These are phyloP conservation scores for Globisporangium takayamanum DNA, from an alignment of 352 stramenopile genomes.

Conservation along the genomic window DNA sequence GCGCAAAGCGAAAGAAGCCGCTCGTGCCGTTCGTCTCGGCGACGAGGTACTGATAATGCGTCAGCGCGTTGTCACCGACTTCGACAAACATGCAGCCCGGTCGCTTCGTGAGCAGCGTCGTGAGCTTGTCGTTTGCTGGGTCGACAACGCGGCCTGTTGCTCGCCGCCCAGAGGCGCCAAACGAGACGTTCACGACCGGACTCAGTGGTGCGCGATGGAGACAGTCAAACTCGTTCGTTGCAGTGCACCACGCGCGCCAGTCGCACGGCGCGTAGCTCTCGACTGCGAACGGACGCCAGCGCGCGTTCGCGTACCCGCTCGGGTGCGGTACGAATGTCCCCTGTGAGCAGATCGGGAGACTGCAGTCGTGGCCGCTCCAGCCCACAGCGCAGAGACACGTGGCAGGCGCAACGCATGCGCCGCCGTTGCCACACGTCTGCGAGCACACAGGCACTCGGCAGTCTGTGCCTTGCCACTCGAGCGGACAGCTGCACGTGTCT, in stretches of 20 bases:
- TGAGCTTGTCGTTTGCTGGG: constrained; percentile 16
- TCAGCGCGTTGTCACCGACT: constrained; percentile 63
- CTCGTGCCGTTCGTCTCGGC: constrained; percentile 68
- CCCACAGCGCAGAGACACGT: constrained; percentile 91
- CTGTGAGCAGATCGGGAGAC: constrained; percentile 87
- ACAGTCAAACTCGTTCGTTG: constrained; percentile 93
- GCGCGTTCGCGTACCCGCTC: constrained; percentile 48
- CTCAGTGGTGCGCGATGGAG: constrained; percentile 38
- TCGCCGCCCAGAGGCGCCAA: constrained; percentile 19
- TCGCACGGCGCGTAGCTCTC: constrained; percentile 89
- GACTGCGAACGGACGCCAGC: constrained; percentile 57
- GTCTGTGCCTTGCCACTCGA: constrained; percentile 86
- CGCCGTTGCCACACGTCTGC: constrained; percentile 87
- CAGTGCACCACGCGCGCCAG: constrained; percentile 84
- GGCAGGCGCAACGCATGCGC: constrained; percentile 89
- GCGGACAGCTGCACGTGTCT: constrained; percentile 86
- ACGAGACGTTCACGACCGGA: constrained; percentile 30
- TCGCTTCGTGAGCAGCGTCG: not conserved
- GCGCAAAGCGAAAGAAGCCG: constrained; percentile 78
- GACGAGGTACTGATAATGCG: constrained; percentile 85
- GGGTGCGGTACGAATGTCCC: constrained; percentile 89
- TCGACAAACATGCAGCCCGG: constrained; percentile 80
- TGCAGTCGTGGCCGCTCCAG: constrained; percentile 92
- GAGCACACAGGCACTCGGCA: constrained; percentile 90
- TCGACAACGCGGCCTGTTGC: constrained; percentile 23